phyloP scores from a whole-genome alignment of 2,329 filamentous ascomycete species.

The Sporothrix humicola region DNA sequence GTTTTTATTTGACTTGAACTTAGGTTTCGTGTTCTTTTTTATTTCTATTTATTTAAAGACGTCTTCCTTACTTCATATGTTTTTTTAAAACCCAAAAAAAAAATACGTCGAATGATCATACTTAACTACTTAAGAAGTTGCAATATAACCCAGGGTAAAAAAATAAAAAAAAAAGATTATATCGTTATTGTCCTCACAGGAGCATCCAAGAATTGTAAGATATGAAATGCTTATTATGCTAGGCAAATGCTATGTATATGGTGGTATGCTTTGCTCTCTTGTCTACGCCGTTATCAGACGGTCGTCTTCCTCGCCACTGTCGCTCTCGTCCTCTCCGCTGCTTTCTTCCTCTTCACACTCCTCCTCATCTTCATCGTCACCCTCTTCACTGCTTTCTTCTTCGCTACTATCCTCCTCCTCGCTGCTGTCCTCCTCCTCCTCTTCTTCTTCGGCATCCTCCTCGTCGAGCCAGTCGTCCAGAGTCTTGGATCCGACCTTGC shows the following conservation, averaged over 20 bases:
- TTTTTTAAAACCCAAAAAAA: no score
- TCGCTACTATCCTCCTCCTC: slow-evolving; percentile 48
- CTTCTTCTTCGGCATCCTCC: slow-evolving; percentile 58
- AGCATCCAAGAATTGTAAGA: no score
- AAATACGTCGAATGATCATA: no score
- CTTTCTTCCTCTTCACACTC: slow-evolving; percentile 1
- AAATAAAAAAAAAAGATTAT: no score
- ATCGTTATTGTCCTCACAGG: no score
- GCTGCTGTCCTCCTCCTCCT: slow-evolving; percentile 57
- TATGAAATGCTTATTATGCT: neutral
- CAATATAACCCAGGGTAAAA: no score
- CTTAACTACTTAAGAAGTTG: no score
- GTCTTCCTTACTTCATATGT: no score
- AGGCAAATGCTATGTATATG: slow-evolving; percentile 7
- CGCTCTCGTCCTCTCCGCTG: slow-evolving; percentile 3
- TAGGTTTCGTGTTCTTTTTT: no score
- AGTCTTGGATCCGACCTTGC: slow-evolving; percentile 70
- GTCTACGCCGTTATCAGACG: slow-evolving; percentile 16
- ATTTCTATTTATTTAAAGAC: no score
- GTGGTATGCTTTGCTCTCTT: no score
- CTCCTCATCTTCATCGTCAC: slow-evolving; percentile 15
- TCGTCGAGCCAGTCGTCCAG: slow-evolving; percentile 93
- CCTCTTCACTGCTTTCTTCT: slow-evolving; percentile 30
- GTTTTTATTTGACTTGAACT: no score
- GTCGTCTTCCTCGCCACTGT: slow-evolving; percentile 24